Conservation (phyloP, 352 stramenopile genomes). For the Phytophthora cryptogea region DNA sequence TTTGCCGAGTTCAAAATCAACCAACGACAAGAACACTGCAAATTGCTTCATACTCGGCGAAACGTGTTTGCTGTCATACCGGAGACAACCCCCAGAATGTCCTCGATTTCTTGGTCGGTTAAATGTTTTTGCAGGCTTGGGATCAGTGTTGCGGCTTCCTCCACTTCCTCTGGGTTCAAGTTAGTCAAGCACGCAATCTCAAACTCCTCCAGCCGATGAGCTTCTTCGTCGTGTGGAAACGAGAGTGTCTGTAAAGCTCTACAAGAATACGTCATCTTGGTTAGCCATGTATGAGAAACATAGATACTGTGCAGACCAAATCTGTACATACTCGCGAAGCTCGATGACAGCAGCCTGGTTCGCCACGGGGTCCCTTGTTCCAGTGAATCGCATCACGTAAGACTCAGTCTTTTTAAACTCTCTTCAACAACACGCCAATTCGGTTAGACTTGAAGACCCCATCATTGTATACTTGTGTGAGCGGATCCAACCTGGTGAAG, state of each 20-base stretch:
- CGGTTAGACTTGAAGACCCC: background rate
- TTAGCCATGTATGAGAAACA: background rate
- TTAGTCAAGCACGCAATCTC: slow-evolving; percentile 87
- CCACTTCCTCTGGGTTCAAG: slow-evolving; percentile 83
- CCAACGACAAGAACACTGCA: too few relatives aligned
- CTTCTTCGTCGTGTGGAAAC: slow-evolving; percentile 74
- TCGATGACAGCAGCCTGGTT: slow-evolving; percentile 89
- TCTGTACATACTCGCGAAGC: slow-evolving; percentile 67
- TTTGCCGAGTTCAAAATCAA: slow-evolving; percentile 8
- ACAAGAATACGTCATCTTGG: background rate
- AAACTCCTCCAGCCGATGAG: slow-evolving; percentile 81
- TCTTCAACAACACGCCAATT: slow-evolving; percentile 22
- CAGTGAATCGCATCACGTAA: slow-evolving; percentile 87
- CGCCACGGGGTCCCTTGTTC: slow-evolving; percentile 82
- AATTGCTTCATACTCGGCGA: slow-evolving; percentile 20
- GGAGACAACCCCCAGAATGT: slow-evolving; percentile 80
- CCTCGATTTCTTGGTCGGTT: slow-evolving; percentile 84
- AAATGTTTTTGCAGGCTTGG: slow-evolving; percentile 83
- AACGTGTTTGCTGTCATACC: slow-evolving; percentile 78
- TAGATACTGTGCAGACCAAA: background rate
- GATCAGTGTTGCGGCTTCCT: slow-evolving; percentile 83
- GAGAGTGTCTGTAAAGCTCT: slow-evolving; percentile 77
- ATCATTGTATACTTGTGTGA: background rate
- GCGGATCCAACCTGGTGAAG: slow-evolving; percentile 54
- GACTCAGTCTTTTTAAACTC: slow-evolving; percentile 90